phyloP scores from a whole-genome alignment of 345 rosid species.

The Raphanus sativus region DNA sequence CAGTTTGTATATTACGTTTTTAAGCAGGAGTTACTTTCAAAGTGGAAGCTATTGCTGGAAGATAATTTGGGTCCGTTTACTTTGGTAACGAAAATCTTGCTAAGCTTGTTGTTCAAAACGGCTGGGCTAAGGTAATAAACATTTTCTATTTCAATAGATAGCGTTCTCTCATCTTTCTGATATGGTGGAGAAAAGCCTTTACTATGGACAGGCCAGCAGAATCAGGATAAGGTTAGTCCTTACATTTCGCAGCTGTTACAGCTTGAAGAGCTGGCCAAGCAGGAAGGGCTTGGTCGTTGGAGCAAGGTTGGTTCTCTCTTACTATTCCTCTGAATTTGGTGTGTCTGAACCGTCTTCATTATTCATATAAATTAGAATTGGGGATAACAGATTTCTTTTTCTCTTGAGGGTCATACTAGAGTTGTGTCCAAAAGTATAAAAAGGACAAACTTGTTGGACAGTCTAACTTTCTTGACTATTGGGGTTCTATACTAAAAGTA shows the following conservation, averaged over 20 bases:
- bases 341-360: too few relatives aligned
- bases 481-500: background rate
- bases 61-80: slow-evolving; percentile 92
- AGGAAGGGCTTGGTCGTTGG: too few relatives aligned
- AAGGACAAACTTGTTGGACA: background rate
- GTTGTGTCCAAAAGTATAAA: too few relatives aligned
- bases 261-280: too few relatives aligned
- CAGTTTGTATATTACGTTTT: background rate
- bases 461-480: background rate
- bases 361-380: too few relatives aligned
- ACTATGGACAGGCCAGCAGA: slow-evolving; percentile 55
- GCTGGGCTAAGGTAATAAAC: slow-evolving; percentile 85
- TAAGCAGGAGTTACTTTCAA: slow-evolving; percentile 79
- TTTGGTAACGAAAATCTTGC: slow-evolving; percentile 79
- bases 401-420: too few relatives aligned
- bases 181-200: background rate
- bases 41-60: slow-evolving; percentile 65
- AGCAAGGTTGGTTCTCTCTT: too few relatives aligned
- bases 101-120: too few relatives aligned
- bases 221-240: too few relatives aligned
- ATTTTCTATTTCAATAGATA: slow-evolving; percentile 5
- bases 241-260: too few relatives aligned
- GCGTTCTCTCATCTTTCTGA: slow-evolving; percentile 19
- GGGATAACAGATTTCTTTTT: too few relatives aligned
- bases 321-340: too few relatives aligned